Conservation (phyloP, 177 flowering plant genomes). For the Vitis hybrid region DNA sequence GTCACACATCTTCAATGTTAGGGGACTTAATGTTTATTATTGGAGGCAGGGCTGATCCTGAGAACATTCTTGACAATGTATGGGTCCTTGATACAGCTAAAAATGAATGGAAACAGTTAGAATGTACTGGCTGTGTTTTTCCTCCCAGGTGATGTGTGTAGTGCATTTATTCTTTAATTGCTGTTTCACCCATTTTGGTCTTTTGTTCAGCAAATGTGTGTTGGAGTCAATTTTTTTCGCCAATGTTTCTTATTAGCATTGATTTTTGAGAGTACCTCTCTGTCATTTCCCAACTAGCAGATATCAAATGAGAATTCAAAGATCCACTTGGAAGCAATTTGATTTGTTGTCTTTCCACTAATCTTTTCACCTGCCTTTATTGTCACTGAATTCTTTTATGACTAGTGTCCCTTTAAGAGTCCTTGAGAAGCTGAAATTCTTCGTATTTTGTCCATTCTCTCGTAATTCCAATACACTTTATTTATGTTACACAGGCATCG, state of each 20-base stretch:
- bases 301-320: background rate
- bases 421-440: background rate
- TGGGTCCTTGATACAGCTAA: conserved; percentile 57
- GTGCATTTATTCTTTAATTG: background rate
- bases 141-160: conserved; percentile 59
- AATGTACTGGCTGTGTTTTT: conserved; percentile 56
- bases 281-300: background rate
- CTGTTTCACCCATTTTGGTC: background rate
- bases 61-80: conserved; percentile 69
- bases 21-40: conserved; percentile 67
- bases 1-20: conserved; percentile 71
- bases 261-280: background rate
- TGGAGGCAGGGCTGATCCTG: conserved; percentile 91
- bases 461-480: background rate
- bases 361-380: background rate
- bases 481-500: conserved; percentile 69
- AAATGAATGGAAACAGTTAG: conserved; percentile 50
- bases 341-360: background rate
- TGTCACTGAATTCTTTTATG: background rate
- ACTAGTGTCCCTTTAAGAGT: background rate
- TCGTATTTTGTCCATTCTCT: background rate
- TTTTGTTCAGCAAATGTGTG: background rate
- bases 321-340: conserved; percentile 1
- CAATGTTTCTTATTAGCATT: background rate
- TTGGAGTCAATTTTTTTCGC: background rate